A percentile compares a stretch with the other conserved stretches of the same genome.
Evolutionary conservation across 106 monocot genomes (phyloP).

Genomic region (Platanthera guangdongensis): DNA sequence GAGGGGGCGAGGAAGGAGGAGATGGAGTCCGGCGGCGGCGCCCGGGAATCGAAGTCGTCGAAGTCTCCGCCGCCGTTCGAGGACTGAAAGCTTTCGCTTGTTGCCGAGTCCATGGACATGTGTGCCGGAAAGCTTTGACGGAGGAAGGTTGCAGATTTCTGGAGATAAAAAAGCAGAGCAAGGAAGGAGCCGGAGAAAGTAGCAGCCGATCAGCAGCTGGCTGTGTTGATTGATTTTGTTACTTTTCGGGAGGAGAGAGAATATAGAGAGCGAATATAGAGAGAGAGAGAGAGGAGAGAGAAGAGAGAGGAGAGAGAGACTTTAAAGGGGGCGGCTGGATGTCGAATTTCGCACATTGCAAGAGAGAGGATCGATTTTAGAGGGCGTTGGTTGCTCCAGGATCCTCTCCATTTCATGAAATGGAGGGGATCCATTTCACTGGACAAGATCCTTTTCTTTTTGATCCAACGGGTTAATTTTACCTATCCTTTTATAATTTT

Average conservation of each 20-base stretch:
- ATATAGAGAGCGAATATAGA: too few relatives aligned
- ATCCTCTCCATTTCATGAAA: too few relatives aligned
- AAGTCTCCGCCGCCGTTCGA: slow-evolving; percentile 5
- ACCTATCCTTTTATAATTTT: too few relatives aligned
- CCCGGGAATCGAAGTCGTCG: background rate
- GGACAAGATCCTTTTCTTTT: too few relatives aligned
- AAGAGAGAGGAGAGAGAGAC: slow-evolving; percentile 1
- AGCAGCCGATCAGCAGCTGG: background rate
- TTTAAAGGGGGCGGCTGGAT: background rate
- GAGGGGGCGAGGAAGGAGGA: slow-evolving; percentile 2
- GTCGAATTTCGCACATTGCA: background rate
- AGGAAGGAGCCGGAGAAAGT: too few relatives aligned
- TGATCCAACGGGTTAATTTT: too few relatives aligned
- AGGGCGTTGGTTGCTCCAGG: background rate
- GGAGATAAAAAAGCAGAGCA: background rate
- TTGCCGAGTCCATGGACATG: slow-evolving; percentile 8
- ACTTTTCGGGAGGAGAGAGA: slow-evolving; percentile 1
- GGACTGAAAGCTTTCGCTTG: slow-evolving; percentile 5
- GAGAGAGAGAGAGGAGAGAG: slow-evolving; percentile 2
- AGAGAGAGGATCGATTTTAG: background rate
- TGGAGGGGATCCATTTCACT: too few relatives aligned
- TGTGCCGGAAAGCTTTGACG: slow-evolving; percentile 5
- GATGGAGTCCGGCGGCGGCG: background rate
- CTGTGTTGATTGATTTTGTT: background rate
- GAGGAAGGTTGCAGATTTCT: slow-evolving; percentile 2